These are phyloP conservation scores for Termitomyces sp. DNA, from an alignment of 1,284 basidiomycete genomes.

Conservation along the genomic window DNA sequence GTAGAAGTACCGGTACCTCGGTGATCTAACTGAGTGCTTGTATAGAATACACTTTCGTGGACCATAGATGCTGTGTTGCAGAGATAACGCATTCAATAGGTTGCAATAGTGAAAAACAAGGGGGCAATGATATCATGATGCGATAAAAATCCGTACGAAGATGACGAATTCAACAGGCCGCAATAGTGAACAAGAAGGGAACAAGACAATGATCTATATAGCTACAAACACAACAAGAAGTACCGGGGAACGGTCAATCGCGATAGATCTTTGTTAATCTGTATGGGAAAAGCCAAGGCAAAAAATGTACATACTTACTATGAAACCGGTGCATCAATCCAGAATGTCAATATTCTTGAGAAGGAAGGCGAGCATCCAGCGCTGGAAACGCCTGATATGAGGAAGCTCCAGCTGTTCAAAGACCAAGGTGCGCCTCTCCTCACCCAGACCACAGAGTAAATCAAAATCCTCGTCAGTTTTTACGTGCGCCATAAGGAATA, in stretches of 20 bases:
- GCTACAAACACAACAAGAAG: neutral
- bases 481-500: neutral
- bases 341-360: neutral
- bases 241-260: neutral
- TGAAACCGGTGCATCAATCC: neutral
- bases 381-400: neutral
- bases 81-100: neutral
- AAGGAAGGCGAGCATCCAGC: neutral
- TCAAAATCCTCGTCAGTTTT: neutral
- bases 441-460: neutral
- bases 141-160: too few relatives aligned
- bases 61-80: neutral
- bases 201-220: too few relatives aligned
- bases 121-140: neutral
- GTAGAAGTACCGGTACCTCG: conserved; percentile 14
- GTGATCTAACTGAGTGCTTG: conserved; percentile 12
- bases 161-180: too few relatives aligned
- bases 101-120: neutral
- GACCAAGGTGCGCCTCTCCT: neutral
- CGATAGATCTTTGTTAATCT: neutral
- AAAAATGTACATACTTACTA: neutral
- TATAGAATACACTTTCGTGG: conserved; percentile 14
- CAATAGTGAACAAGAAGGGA: too few relatives aligned
- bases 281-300: neutral
- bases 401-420: neutral